Evolutionary conservation across 148 eudicot genomes (phyloP), one percentile per base, ranked within the genome.

Genomic region (Heliosperma pusillum): DNA sequence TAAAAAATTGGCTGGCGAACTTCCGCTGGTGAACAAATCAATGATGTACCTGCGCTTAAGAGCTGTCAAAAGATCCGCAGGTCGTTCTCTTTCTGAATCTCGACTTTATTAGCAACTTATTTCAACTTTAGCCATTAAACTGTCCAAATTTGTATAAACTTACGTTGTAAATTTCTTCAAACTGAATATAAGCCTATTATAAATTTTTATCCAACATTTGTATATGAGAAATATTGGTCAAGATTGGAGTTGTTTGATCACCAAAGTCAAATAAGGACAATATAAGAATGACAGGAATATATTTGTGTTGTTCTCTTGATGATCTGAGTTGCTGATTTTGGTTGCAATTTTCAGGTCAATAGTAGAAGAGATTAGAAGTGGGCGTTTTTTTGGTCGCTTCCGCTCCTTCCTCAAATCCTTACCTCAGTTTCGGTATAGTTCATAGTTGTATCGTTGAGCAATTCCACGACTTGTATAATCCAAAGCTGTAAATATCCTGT

Each of bases 21-120:
- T 92, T 72, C 99, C 99, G 33, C 71, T 96, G 67, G 90, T 96
- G 77, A 96, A 96, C 86, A 89, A 89, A 78, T 73, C 92, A 17
- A 90, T 88, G 94, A 90, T 95, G 97, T 80, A 92, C 72, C 71
- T 91, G 69, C 92, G 72, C 67, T 52, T 80, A 30, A 80, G 86
- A 60, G 67, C 65, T 6, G 22, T 78, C 57, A 63, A 68, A 70
- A 69, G 75, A 79, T 77, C 77, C 27, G 9, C 84, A 83, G 86
- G 89, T 84, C 79, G 33, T 73, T 72, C 66, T 71, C 76, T 65
- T 33, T 25, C 68, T 19, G 81, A 73, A 71, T 62, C 71, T 71
- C 24, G 5, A 12, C 17, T 50, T 50, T 50, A 4, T 16, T 16
- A 16, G 19, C 15, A 13, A 9, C 53, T 47, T 15, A 11, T 47